These are phyloP conservation scores for Geranomyces michiganensis DNA, from an alignment of 192 early-diverging fungal genomes.

Conservation along the genomic window DNA sequence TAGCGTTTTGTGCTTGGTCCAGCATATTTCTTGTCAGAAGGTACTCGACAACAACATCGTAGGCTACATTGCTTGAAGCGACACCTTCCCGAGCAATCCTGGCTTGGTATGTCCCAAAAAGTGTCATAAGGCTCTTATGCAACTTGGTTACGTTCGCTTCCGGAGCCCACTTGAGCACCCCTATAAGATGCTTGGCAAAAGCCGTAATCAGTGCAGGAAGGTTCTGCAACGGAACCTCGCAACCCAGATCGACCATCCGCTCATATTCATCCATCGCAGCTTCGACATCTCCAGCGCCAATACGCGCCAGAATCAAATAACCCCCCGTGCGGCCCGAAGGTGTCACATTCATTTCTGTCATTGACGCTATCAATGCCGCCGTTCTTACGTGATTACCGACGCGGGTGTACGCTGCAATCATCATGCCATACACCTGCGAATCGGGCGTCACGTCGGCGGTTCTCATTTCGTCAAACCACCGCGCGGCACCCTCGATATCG, in stretches of 20 bases:
- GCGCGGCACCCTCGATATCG: not conserved
- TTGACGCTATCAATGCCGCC: not conserved
- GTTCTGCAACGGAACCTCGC: not conserved
- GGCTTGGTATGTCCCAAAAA: not conserved
- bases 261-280: not conserved
- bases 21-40: not conserved
- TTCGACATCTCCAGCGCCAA: not conserved
- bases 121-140: not conserved
- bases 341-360: not conserved
- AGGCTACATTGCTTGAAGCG: not conserved
- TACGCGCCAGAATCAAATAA: not conserved
- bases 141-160: not conserved
- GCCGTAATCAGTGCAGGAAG: not conserved
- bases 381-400: not conserved
- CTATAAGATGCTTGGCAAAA: not conserved
- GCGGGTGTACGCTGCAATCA: conserved; percentile 6
- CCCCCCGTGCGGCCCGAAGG: not conserved
- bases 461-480: conserved; percentile 8
- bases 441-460: not conserved
- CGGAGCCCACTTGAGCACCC: not conserved
- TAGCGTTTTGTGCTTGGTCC: not conserved
- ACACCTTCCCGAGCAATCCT: not conserved
- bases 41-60: not conserved
- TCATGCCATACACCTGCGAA: not conserved
- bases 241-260: not conserved